Evolutionary conservation across 176 grass and related monocot species (phyloP).

Genomic region (Cymbopogon citratus): DNA sequence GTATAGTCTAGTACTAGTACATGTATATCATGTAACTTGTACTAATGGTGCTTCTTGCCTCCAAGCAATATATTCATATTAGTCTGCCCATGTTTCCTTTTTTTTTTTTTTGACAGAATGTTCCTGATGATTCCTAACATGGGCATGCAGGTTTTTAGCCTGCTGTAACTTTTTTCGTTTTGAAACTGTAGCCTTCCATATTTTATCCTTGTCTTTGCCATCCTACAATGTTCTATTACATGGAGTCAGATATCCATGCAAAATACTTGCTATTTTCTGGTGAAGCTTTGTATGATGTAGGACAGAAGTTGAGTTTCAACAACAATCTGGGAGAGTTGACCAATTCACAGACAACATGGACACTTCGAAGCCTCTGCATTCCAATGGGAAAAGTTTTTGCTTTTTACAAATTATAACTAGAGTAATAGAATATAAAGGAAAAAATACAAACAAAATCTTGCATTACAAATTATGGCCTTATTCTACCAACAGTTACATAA

Average conservation of each 20-base stretch:
- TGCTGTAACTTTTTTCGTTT: neutral
- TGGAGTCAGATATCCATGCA: neutral
- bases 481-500: constrained; percentile 31
- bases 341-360: neutral
- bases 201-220: constrained; percentile 5
- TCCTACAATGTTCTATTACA: neutral
- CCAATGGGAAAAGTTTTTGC: constrained; percentile 4
- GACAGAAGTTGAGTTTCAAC: constrained; percentile 3
- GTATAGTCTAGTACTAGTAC: too few relatives aligned
- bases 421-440: neutral
- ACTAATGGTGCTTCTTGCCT: neutral
- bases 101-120: neutral
- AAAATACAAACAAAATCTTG: neutral
- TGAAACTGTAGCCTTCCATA: constrained; percentile 4
- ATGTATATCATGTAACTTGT: too few relatives aligned
- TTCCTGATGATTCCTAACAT: neutral
- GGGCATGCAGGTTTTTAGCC: neutral
- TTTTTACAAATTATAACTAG: constrained; percentile 13
- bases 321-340: neutral
- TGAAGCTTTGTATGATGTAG: neutral
- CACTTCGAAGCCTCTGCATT: neutral
- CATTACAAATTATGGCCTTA: constrained; percentile 1
- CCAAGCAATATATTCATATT: neutral
- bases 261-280: neutral
- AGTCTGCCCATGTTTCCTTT: neutral